Base-by-base conservation (phyloP, 164 flowering plant genomes). In the Magnolia sinica region DNA sequence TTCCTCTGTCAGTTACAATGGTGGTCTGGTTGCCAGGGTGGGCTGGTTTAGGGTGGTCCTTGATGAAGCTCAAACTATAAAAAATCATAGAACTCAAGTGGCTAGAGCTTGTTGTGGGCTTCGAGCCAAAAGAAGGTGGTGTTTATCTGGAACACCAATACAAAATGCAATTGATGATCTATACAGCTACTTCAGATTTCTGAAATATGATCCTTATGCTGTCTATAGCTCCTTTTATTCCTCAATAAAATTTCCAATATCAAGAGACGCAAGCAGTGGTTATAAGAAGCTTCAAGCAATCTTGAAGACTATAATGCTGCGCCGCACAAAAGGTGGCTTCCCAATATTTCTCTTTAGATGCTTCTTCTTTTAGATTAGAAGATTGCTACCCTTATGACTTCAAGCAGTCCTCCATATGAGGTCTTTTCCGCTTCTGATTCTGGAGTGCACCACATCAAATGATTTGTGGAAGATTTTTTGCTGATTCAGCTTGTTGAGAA, bases 51-150 rank as follows among this genome's bases (percentile, higher is more conserved):
- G 99, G 82, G 98, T 96, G 73, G 84, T 96, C 73, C 83, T 96
- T 29, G 99, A 96, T 89, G 99, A 96, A 87, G 98, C 99, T 78
- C 99, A 96, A 78, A 93, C 98, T 29, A 96, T 94, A 55, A 96
- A 96, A 75, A 96, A 96, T 77, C 95, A 94, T 77, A 85, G 98
- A 83, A 96, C 99, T 63, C 97, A 86, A 82, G 94, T 94, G 64
- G 97, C 99, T 76, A 88, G 96, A 87, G 97, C 99, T 45, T 96
- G 99, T 82, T 91, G 95, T 81, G 90, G 97, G 73, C 98, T 96
- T 79, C 87, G 96, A 79, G 98, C 99, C 71, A 96, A 93, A 81
- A 86, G 88, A 80, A 89, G 99, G 82, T 96, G 99, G 99, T 96
- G 99, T 82, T 86, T 96, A 79, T 94, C 98, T 75, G 99, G 99